Evolutionary conservation across 345 rosid species (phyloP).

Genomic region (Populus euphratica): DNA sequence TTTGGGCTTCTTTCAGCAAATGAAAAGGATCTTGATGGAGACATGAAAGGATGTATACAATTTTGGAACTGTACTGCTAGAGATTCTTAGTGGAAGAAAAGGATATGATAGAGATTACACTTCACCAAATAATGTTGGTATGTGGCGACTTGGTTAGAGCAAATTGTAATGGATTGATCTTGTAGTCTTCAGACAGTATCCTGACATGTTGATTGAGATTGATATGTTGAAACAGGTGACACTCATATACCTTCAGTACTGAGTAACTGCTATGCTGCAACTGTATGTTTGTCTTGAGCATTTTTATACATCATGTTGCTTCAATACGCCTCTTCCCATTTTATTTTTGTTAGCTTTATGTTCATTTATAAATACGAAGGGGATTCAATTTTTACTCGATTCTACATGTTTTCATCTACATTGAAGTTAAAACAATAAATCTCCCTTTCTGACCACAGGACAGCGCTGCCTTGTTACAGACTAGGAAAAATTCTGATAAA

Average conservation of each 20-base stretch:
- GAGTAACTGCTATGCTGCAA: conserved; percentile 25
- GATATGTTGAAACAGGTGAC: conserved; percentile 12
- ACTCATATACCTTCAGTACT: conserved; percentile 3
- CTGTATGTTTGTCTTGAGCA: conserved; percentile 40
- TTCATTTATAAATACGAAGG: conserved; percentile 20
- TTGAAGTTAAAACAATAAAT: background rate
- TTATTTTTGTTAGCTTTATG: conserved; percentile 7
- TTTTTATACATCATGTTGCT: conserved; percentile 36
- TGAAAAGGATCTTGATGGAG: conserved; percentile 48
- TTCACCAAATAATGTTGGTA: conserved; percentile 59
- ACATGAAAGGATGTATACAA: conserved; percentile 58
- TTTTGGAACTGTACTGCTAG: conserved; percentile 70
- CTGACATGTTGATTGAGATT: conserved; percentile 5
- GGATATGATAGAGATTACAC: conserved; percentile 57
- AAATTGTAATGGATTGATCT: conserved; percentile 56
- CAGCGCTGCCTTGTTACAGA: background rate
- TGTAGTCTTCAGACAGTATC: conserved; percentile 28
- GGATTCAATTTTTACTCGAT: conserved; percentile 13
- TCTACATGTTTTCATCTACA: conserved; percentile 5
- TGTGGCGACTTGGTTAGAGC: conserved; percentile 59
- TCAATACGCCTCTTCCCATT: background rate
- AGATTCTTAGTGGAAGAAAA: conserved; percentile 88
- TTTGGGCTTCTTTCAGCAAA: conserved; percentile 65
- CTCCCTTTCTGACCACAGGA: background rate
- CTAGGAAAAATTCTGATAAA: conserved; percentile 11